Evolutionary conservation across 371 early-diverging fungal genomes (phyloP).

Genomic region (Mucor piriformis): DNA sequence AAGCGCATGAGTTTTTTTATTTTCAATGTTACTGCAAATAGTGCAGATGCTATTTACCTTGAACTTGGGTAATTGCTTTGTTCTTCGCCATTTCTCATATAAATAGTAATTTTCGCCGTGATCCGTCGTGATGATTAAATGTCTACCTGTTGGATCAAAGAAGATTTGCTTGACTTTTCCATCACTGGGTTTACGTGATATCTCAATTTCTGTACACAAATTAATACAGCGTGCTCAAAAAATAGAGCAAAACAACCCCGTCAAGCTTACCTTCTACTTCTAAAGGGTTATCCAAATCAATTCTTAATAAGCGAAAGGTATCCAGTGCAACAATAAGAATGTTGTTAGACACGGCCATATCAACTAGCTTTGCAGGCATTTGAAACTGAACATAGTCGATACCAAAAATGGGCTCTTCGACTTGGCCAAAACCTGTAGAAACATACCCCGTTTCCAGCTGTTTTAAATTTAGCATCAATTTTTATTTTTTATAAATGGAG

Average conservation of each 20-base stretch:
- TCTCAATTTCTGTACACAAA: constrained; percentile 68
- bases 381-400: constrained; percentile 84
- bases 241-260: too few relatives aligned
- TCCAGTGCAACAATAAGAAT: constrained; percentile 74
- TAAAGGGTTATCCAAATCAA: constrained; percentile 64
- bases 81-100: constrained; percentile 76
- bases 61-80: constrained; percentile 70
- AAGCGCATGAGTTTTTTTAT: neutral
- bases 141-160: constrained; percentile 87
- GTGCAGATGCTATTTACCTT: too few relatives aligned
- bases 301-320: constrained; percentile 66
- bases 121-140: constrained; percentile 82
- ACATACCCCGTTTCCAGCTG: constrained; percentile 63
- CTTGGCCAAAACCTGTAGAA: constrained; percentile 45
- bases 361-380: constrained; percentile 67
- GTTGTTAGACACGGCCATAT: constrained; percentile 81
- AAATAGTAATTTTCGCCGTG: constrained; percentile 89
- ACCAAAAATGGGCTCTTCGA: constrained; percentile 67
- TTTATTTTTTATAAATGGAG: neutral
- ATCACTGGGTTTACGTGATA: constrained; percentile 65
- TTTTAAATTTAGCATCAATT: neutral
- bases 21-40: too few relatives aligned
- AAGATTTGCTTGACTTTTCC: constrained; percentile 73
- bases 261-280: constrained; percentile 31
- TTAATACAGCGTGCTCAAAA: too few relatives aligned